phyloP scores from a whole-genome alignment of 176 grass and related monocot species.

The Oryza meyeriana region DNA sequence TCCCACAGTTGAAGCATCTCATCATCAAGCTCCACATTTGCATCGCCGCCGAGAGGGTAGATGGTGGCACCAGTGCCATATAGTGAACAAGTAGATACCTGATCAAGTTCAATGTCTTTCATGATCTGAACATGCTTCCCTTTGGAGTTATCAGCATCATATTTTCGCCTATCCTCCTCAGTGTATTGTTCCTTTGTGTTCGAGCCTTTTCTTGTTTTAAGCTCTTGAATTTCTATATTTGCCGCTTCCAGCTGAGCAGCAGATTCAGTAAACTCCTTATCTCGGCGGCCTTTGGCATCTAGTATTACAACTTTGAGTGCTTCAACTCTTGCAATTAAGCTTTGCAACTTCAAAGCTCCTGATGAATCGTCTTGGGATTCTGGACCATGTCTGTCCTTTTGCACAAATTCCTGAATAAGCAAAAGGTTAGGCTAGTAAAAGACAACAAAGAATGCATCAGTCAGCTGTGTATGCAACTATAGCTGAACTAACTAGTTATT shows the following conservation, averaged over 20 bases:
- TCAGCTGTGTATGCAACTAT: neutral
- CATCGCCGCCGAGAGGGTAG: constrained; percentile 23
- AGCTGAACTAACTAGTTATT: neutral
- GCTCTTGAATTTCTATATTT: constrained; percentile 31
- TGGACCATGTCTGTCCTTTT: constrained; percentile 5
- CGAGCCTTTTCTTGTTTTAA: constrained; percentile 28
- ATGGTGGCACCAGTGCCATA: constrained; percentile 25
- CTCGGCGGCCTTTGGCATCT: constrained; percentile 16
- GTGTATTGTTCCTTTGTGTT: constrained; percentile 1
- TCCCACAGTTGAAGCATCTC: constrained; percentile 78
- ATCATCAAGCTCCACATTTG: constrained; percentile 61
- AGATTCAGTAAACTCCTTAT: constrained; percentile 42
- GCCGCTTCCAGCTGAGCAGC: constrained; percentile 24
- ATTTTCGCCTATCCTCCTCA: constrained; percentile 21
- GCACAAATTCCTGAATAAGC: constrained; percentile 38
- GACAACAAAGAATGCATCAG: neutral
- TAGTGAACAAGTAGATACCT: constrained; percentile 50
- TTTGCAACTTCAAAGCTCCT: constrained; percentile 45
- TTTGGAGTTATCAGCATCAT: constrained; percentile 37
- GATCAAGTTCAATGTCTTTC: constrained; percentile 78
- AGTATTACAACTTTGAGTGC: constrained; percentile 39
- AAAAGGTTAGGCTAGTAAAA: constrained; percentile 1
- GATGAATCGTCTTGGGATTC: constrained; percentile 6
- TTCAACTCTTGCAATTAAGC: constrained; percentile 57
- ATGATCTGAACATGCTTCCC: constrained; percentile 44